phyloP scores from a whole-genome alignment of 805 yeast genomes.

The Candida jianshihensis region DNA sequence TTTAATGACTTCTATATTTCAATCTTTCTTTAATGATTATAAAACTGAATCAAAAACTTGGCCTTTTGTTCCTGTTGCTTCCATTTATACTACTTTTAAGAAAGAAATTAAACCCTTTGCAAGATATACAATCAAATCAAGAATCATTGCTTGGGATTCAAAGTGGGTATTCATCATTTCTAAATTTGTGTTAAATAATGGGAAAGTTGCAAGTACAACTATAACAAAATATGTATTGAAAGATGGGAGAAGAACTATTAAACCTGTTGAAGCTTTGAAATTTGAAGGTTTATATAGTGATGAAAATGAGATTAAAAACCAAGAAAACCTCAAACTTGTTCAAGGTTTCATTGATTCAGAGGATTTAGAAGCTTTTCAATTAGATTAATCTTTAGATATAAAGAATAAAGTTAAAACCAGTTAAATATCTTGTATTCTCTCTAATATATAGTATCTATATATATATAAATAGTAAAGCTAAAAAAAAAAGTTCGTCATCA shows the following conservation, averaged over 20 bases:
- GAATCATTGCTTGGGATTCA: slow-evolving; percentile 74
- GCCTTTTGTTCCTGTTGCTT: slow-evolving; percentile 67
- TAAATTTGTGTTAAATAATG: slow-evolving; percentile 42
- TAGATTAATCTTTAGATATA: slow-evolving; percentile 1
- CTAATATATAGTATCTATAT: no score
- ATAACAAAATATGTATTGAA: slow-evolving; percentile 80
- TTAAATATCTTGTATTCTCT: no score
- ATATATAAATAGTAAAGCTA: no score
- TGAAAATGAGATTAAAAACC: slow-evolving; percentile 37
- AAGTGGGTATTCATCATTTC: slow-evolving; percentile 78
- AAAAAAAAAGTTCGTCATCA: no score
- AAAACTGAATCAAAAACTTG: slow-evolving; percentile 32
- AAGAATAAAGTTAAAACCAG: neutral
- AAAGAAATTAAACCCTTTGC: slow-evolving; percentile 69
- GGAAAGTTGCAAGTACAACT: slow-evolving; percentile 44
- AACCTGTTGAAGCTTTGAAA: slow-evolving; percentile 53
- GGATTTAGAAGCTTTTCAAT: slow-evolving; percentile 25
- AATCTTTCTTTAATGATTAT: slow-evolving; percentile 43
- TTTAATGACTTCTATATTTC: slow-evolving; percentile 49
- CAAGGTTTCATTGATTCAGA: slow-evolving; percentile 30
- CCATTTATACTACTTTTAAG: slow-evolving; percentile 59
- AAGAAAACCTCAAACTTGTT: slow-evolving; percentile 34
- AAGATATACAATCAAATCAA: slow-evolving; percentile 45
- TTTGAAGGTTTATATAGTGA: slow-evolving; percentile 50
- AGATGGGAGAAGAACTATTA: slow-evolving; percentile 66